Percentiles rank a stretch among this genome's conserved stretches.
phyloP scores from a whole-genome alignment of 352 stramenopile species.

The Pythium monospermum region DNA sequence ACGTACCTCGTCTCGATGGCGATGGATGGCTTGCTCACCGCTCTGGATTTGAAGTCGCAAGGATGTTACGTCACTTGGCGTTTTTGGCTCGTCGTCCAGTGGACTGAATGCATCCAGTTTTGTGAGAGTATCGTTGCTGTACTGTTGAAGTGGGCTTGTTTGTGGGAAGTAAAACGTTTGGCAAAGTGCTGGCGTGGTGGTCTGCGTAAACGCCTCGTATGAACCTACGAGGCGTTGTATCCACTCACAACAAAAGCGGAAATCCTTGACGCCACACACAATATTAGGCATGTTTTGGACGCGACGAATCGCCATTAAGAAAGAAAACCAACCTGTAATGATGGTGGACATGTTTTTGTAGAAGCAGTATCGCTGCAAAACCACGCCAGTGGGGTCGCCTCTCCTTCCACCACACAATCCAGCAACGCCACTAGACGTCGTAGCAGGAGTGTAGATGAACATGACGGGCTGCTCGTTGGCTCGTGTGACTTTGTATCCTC shows the following conservation, averaged over 20 bases:
- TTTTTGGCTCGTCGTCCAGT: neutral
- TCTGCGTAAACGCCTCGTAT: neutral
- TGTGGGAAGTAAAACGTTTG: neutral
- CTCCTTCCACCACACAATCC: neutral
- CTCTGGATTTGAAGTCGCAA: neutral
- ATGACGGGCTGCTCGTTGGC: too few species aligned
- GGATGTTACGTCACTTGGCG: neutral
- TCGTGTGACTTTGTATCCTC: neutral
- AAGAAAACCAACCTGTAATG: slow-evolving; percentile 1
- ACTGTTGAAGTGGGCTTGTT: neutral
- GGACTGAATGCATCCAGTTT: neutral
- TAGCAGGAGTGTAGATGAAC: too few species aligned
- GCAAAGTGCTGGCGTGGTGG: neutral
- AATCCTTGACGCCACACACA: too few species aligned
- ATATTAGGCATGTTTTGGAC: too few species aligned
- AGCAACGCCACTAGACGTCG: neutral
- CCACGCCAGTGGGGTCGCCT: neutral
- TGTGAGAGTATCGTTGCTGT: neutral
- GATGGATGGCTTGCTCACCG: neutral
- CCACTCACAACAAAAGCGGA: slow-evolving; percentile 2
- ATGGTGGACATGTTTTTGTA: neutral
- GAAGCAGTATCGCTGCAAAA: too few species aligned
- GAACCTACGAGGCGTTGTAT: neutral
- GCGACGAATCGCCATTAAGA: neutral
- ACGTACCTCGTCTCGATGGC: neutral